Conservation (phyloP, 345 rosid genomes). For the Pistacia integerrima region DNA sequence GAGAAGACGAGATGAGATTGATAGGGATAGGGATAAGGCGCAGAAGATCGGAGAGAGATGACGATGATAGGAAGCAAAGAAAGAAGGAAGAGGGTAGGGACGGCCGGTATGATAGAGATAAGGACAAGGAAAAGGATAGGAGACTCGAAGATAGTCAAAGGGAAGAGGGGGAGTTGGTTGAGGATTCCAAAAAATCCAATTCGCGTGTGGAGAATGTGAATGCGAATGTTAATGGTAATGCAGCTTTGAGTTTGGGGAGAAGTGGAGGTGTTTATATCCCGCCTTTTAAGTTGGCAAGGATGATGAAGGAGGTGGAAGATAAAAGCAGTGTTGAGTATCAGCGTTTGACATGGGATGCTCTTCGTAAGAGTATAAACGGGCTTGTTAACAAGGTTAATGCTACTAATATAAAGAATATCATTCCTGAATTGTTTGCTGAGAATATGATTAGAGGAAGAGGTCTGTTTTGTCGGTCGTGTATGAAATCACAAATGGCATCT, state of each 20-base stretch:
- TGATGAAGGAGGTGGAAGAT: slow-evolving; percentile 89
- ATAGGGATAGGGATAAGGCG: not conserved
- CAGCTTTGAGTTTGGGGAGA: slow-evolving; percentile 40
- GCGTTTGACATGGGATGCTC: slow-evolving; percentile 94
- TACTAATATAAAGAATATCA: slow-evolving; percentile 77
- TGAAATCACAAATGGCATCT: slow-evolving; percentile 98
- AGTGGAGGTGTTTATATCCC: slow-evolving; percentile 92
- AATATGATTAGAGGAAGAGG: slow-evolving; percentile 91
- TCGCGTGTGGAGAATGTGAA: slow-evolving; percentile 40
- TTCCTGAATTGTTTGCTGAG: slow-evolving; percentile 84
- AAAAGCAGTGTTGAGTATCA: slow-evolving; percentile 84
- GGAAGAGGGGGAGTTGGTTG: slow-evolving; percentile 29
- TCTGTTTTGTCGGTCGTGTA: slow-evolving; percentile 83
- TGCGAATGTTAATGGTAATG: slow-evolving; percentile 26
- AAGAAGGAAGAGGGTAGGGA: slow-evolving; percentile 36
- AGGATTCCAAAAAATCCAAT: slow-evolving; percentile 32
- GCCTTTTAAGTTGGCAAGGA: slow-evolving; percentile 81
- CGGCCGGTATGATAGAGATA: slow-evolving; percentile 26
- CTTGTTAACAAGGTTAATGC: slow-evolving; percentile 91
- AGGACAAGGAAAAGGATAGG: slow-evolving; percentile 27
- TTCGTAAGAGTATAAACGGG: slow-evolving; percentile 90
- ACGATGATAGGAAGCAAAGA: slow-evolving; percentile 6
- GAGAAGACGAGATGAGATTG: slow-evolving; percentile 11
- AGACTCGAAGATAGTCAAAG: slow-evolving; percentile 32
- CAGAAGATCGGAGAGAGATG: not conserved